phyloP scores from a whole-genome alignment of 2,329 filamentous ascomycete species.

The Colletotrichum sp. region DNA sequence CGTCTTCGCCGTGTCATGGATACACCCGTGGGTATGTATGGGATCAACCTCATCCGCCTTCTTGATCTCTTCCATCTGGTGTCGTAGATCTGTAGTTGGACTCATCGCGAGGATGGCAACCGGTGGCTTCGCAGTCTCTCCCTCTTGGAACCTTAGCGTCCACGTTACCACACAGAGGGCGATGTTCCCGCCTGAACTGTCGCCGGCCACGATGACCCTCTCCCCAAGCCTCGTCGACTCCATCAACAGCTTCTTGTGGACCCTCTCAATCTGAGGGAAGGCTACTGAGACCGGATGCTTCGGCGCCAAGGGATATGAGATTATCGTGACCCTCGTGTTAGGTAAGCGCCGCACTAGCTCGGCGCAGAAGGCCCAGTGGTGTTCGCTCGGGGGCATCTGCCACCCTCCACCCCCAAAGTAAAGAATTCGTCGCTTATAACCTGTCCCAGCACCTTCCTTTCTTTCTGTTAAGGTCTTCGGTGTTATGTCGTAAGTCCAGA shows the following conservation, averaged over 20 bases:
- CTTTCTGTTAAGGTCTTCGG: neutral
- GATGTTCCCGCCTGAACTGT: slow-evolving; percentile 62
- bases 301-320: slow-evolving; percentile 61
- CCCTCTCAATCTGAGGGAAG: slow-evolving; percentile 49
- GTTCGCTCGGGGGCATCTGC: slow-evolving; percentile 51
- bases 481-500: slow-evolving; percentile 31
- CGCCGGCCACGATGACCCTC: slow-evolving; percentile 54
- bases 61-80: slow-evolving; percentile 24
- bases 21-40: slow-evolving; percentile 22
- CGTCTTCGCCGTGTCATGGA: slow-evolving; percentile 26
- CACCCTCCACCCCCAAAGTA: slow-evolving; percentile 64
- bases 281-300: slow-evolving; percentile 52
- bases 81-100: slow-evolving; percentile 45
- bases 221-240: slow-evolving; percentile 42
- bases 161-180: slow-evolving; percentile 41
- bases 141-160: slow-evolving; percentile 38
- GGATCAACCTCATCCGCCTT: slow-evolving; percentile 26
- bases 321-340: slow-evolving; percentile 46
- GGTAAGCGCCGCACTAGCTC: slow-evolving; percentile 47
- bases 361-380: slow-evolving; percentile 58
- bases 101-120: slow-evolving; percentile 41
- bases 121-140: slow-evolving; percentile 33
- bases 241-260: slow-evolving; percentile 46
- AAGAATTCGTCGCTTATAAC: slow-evolving; percentile 38
- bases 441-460: slow-evolving; percentile 19